These are phyloP conservation scores for Closterium sp. DNA, from an alignment of 139 green algal genomes.

Conservation along the genomic window DNA sequence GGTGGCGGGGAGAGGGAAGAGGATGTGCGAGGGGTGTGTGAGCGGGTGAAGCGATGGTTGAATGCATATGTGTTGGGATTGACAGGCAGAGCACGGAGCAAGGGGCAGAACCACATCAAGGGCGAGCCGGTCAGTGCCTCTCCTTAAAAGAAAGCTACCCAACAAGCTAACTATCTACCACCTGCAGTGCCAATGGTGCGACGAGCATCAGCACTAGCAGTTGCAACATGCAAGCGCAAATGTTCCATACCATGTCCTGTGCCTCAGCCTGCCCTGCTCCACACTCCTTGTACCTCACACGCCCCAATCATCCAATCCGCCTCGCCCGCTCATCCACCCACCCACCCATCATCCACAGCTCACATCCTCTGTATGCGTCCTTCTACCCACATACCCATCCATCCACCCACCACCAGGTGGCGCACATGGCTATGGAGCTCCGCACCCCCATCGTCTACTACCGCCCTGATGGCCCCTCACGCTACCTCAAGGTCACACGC, in stretches of 20 bases:
- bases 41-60: not conserved
- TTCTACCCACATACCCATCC: not conserved
- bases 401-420: slow-evolving; percentile 22
- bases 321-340: too few relatives aligned
- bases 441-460: slow-evolving; percentile 41
- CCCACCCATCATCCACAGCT: too few relatives aligned
- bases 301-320: too few relatives aligned
- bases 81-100: not conserved
- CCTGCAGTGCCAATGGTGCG: too few relatives aligned
- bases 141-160: too few relatives aligned
- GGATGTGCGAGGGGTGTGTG: not conserved
- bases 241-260: too few relatives aligned
- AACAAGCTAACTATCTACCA: too few relatives aligned
- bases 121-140: not conserved
- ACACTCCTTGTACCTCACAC: too few relatives aligned
- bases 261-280: too few relatives aligned
- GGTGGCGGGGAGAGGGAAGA: not conserved
- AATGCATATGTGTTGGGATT: not conserved
- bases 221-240: too few relatives aligned
- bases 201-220: too few relatives aligned
- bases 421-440: not conserved
- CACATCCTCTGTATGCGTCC: too few relatives aligned
- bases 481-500: slow-evolving; percentile 37
- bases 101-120: not conserved
- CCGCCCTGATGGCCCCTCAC: slow-evolving; percentile 16